Evolutionary conservation across 163 green algal species (phyloP).

Genomic region (Coccomyxa subellipsoidea): DNA sequence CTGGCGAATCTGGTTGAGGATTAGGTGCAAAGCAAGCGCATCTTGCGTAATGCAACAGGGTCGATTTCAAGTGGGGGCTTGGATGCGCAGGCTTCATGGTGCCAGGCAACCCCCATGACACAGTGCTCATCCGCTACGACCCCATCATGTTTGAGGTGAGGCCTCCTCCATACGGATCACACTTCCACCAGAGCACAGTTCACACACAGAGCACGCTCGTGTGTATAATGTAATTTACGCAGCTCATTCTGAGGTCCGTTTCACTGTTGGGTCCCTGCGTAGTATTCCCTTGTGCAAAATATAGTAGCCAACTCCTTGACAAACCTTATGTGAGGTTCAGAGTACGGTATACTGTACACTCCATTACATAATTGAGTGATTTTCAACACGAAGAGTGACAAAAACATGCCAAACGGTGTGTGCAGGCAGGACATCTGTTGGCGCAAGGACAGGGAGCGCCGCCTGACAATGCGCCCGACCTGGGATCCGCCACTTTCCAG

Average conservation of each 20-base stretch:
- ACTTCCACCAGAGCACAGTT: neutral
- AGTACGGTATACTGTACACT: too few species aligned
- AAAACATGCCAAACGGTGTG: neutral
- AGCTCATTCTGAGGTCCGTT: neutral
- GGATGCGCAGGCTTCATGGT: constrained; percentile 67
- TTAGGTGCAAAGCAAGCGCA: neutral
- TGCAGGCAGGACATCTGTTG: neutral
- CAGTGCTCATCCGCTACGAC: constrained; percentile 57
- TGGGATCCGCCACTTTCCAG: neutral
- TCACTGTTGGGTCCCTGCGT: neutral
- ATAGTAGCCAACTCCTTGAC: neutral
- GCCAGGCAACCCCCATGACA: constrained; percentile 69
- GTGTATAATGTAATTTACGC: too few species aligned
- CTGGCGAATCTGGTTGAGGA: neutral
- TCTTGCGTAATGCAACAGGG: neutral
- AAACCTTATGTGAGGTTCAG: neutral
- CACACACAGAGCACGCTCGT: neutral
- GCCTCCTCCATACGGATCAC: neutral
- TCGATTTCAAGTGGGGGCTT: neutral
- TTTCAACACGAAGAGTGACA: too few species aligned
- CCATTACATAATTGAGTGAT: too few species aligned
- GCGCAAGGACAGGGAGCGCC: neutral
- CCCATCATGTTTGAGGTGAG: constrained; percentile 43
- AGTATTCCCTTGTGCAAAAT: neutral
- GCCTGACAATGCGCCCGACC: neutral